phyloP scores from a whole-genome alignment of 2,329 filamentous ascomycete genomes.

The Diaporthe ampelina region DNA sequence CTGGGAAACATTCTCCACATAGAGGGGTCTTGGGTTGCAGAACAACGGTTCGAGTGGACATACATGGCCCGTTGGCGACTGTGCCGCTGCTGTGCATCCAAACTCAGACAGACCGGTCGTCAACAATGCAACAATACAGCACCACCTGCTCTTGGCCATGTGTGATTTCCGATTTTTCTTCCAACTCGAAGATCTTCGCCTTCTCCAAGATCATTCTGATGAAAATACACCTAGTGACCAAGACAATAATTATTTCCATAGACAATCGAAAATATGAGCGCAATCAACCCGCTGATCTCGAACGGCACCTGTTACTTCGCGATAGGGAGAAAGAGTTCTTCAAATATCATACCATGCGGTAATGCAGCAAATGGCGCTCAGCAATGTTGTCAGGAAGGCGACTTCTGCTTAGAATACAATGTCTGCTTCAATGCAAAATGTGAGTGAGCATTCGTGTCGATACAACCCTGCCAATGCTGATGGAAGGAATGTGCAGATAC shows the following conservation, averaged over 20 bases:
- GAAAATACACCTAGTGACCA: neutral
- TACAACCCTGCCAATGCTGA: neutral
- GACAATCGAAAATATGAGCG: neutral
- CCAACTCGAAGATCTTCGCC: too few relatives aligned
- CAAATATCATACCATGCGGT: conserved; percentile 25
- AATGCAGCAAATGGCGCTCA: conserved; percentile 8
- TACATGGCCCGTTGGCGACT: conserved; percentile 5
- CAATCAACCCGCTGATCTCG: conserved; percentile 15
- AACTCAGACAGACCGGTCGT: conserved; percentile 1
- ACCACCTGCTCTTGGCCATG: neutral
- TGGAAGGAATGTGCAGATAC: neutral
- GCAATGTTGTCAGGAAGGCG: conserved; percentile 33
- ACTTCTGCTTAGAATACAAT: conserved; percentile 24
- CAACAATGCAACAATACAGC: neutral
- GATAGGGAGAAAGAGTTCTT: neutral
- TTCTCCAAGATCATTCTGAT: neutral
- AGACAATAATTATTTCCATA: neutral
- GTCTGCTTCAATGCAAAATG: conserved; percentile 30
- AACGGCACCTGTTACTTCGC: conserved; percentile 31
- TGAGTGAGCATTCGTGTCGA: neutral
- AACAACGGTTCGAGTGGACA: neutral
- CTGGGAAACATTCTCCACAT: conserved; percentile 15
- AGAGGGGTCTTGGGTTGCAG: neutral
- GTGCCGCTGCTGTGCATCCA: conserved; percentile 10
- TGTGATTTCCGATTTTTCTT: neutral